Conservation (phyloP, 176 grass and related monocot genomes). For the Zoysia pacifica region DNA sequence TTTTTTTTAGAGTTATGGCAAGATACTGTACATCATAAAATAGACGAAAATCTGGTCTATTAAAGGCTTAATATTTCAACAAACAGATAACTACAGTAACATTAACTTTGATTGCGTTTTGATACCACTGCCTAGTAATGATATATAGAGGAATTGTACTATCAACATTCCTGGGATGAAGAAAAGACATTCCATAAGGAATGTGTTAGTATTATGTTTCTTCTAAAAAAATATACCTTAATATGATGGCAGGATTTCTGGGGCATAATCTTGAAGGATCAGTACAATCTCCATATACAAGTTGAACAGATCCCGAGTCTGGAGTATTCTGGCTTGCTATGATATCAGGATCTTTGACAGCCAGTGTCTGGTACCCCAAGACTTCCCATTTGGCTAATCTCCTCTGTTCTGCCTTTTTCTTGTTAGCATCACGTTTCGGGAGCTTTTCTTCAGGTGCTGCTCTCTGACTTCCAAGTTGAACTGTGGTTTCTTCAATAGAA, state of each 20-base stretch:
- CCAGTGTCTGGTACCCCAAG: slow-evolving; percentile 74
- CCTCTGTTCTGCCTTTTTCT: slow-evolving; percentile 77
- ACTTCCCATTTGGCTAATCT: slow-evolving; percentile 79
- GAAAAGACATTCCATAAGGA: slow-evolving; percentile 2
- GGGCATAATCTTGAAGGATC: slow-evolving; percentile 69
- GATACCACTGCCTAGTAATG: slow-evolving; percentile 15
- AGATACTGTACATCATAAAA: slow-evolving; percentile 27
- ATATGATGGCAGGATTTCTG: slow-evolving; percentile 74
- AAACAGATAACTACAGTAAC: not conserved
- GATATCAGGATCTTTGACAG: slow-evolving; percentile 57
- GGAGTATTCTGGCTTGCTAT: slow-evolving; percentile 53
- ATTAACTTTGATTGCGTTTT: slow-evolving; percentile 1
- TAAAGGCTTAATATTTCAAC: slow-evolving; percentile 2
- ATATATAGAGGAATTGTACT: slow-evolving; percentile 6
- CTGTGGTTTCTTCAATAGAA: slow-evolving; percentile 52
- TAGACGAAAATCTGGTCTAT: slow-evolving; percentile 26
- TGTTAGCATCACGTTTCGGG: slow-evolving; percentile 67
- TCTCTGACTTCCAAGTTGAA: slow-evolving; percentile 58
- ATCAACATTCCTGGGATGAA: slow-evolving; percentile 4
- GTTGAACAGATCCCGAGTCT: slow-evolving; percentile 65
- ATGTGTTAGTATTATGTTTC: slow-evolving; percentile 25
- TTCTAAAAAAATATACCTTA: slow-evolving; percentile 64
- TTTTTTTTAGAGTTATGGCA: not conserved
- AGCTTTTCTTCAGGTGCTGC: slow-evolving; percentile 57
- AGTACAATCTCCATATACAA: slow-evolving; percentile 98